Percentiles rank a stretch among this genome's conserved stretches.
These are phyloP conservation scores for Protomyces arabidopsidicola DNA, from an alignment of 1,139 yeast species.

Conservation along the genomic window DNA sequence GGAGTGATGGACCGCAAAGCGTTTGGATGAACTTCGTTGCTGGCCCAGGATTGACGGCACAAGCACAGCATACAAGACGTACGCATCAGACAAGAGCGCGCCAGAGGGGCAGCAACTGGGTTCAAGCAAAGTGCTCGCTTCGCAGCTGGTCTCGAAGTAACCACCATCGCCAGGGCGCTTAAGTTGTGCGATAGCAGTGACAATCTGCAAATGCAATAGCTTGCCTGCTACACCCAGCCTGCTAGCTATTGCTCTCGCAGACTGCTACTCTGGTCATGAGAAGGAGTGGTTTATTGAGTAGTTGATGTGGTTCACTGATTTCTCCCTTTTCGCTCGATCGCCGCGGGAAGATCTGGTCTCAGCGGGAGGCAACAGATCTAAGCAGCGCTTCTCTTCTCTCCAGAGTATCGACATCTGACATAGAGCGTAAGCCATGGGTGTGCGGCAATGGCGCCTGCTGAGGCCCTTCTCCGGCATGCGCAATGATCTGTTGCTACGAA, in stretches of 20 bases:
- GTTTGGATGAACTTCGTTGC: neutral
- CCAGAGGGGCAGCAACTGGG: neutral
- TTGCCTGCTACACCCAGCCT: no score
- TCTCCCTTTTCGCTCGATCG: no score
- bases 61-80: neutral
- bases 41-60: no score
- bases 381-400: no score
- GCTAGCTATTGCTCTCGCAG: no score
- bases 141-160: neutral
- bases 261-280: no score
- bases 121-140: neutral
- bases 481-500: slow-evolving; percentile 52
- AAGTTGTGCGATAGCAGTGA: neutral
- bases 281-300: no score
- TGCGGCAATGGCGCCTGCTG: slow-evolving; percentile 6
- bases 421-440: neutral
- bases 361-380: no score
- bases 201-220: no score
- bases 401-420: no score
- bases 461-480: slow-evolving; percentile 46
- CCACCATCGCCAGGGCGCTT: neutral
- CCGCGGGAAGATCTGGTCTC: no score
- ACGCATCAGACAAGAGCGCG: neutral
- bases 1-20: neutral
- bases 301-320: no score